These are phyloP conservation scores for Torulaspora microellipsoides DNA, from an alignment of 805 yeast genomes.

Conservation along the genomic window DNA sequence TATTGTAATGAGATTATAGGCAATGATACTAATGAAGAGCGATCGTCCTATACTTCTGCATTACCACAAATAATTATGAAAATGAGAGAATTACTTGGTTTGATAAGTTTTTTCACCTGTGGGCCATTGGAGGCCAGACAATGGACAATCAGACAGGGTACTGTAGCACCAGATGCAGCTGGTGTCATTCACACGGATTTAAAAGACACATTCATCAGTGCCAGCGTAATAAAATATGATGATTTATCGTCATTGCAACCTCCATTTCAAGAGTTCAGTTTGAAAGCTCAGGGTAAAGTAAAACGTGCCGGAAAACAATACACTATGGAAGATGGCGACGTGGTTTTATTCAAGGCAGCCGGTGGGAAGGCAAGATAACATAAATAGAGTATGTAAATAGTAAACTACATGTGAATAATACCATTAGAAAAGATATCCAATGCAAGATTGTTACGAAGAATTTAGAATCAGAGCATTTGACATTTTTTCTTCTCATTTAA, in stretches of 20 bases:
- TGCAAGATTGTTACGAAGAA: conserved; percentile 6
- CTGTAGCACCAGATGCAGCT: conserved; percentile 85
- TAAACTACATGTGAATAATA: conserved; percentile 7
- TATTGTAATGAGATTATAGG: conserved; percentile 30
- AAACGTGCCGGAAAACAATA: conserved; percentile 64
- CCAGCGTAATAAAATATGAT: conserved; percentile 64
- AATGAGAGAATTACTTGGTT: conserved; percentile 63
- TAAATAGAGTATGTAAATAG: conserved; percentile 3
- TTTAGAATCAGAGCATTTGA: conserved; percentile 37
- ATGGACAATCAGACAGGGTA: conserved; percentile 77
- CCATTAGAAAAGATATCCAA: not conserved
- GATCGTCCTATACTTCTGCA: conserved; percentile 46
- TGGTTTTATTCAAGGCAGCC: conserved; percentile 66
- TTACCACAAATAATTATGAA: conserved; percentile 58
- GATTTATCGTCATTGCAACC: conserved; percentile 40
- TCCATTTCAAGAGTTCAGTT: conserved; percentile 24
- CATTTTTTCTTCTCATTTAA: conserved; percentile 33
- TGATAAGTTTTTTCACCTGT: conserved; percentile 83
- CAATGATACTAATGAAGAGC: conserved; percentile 28
- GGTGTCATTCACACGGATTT: conserved; percentile 85
- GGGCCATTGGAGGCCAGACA: conserved; percentile 82
- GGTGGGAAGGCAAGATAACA: conserved; percentile 48
- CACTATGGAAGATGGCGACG: conserved; percentile 79
- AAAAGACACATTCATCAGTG: conserved; percentile 74
- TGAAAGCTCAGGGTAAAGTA: conserved; percentile 28